phyloP scores from a whole-genome alignment of 768 basidiomycete genomes.

The Dioszegia hungarica region DNA sequence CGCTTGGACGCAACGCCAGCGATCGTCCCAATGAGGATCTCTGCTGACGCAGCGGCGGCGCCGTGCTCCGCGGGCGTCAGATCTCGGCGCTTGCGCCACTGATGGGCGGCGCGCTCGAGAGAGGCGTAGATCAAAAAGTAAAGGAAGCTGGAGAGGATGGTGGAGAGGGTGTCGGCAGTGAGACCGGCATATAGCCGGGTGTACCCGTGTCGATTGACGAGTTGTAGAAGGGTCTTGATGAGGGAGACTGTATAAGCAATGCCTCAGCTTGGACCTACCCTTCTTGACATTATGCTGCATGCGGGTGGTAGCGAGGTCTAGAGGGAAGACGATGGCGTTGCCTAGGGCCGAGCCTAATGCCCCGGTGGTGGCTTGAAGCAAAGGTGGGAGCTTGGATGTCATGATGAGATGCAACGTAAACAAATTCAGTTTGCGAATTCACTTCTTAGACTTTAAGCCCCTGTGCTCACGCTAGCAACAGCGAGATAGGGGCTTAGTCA shows the following conservation, averaged over 20 bases:
- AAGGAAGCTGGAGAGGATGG: constrained; percentile 34
- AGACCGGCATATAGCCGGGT: constrained; percentile 28
- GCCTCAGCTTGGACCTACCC: constrained; percentile 9
- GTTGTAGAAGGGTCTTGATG: constrained; percentile 20
- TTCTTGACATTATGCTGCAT: constrained; percentile 32
- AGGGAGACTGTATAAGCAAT: constrained; percentile 17
- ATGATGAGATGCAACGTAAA: constrained; percentile 10
- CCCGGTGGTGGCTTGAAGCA: constrained; percentile 39
- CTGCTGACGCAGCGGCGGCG: neutral
- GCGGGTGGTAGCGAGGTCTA: constrained; percentile 39
- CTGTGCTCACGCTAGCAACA: too few relatives aligned
- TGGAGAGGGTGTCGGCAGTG: constrained; percentile 33
- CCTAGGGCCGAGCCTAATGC: constrained; percentile 39
- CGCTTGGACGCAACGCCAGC: constrained; percentile 34
- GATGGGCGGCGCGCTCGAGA: constrained; percentile 12
- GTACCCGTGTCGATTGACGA: constrained; percentile 16
- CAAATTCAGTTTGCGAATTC: neutral
- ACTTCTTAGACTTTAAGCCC: neutral
- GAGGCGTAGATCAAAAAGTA: constrained; percentile 36
- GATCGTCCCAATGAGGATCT: constrained; percentile 24
- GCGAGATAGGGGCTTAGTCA: too few relatives aligned
- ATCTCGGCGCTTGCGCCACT: neutral
- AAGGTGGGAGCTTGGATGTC: constrained; percentile 28
- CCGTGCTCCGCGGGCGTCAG: constrained; percentile 26
- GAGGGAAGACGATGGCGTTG: constrained; percentile 40